Evolutionary conservation across 257 asterid genomes (phyloP).

Genomic region (Solanum lycopersicoides): DNA sequence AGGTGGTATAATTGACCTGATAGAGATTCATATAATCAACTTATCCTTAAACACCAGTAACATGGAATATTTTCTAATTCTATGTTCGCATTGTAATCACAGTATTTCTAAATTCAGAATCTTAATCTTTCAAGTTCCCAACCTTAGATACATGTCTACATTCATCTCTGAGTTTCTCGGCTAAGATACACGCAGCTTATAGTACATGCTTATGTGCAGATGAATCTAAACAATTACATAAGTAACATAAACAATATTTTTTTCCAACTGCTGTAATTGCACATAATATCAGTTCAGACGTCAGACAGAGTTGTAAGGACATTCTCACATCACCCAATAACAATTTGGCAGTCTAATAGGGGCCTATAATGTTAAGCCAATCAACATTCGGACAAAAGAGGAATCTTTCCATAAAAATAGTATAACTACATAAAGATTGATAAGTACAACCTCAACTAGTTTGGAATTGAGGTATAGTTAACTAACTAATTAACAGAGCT

Average conservation of each 20-base stretch:
- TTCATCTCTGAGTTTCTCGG: background rate
- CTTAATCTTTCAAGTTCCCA: background rate
- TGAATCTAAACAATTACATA: background rate
- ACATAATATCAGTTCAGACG: background rate
- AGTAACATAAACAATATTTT: background rate
- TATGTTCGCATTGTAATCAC: background rate
- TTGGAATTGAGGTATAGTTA: background rate
- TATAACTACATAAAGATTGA: background rate
- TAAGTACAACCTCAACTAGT: background rate
- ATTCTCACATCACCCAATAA: background rate
- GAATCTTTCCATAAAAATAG: background rate
- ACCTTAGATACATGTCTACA: background rate
- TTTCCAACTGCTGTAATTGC: background rate
- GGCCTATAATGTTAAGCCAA: background rate
- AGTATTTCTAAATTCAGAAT: background rate
- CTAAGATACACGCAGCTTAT: background rate
- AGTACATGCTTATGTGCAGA: background rate
- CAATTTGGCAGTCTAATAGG: background rate
- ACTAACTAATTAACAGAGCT: background rate
- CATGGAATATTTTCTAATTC: background rate
- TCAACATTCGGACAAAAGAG: background rate
- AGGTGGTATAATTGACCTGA: background rate
- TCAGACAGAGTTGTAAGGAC: background rate
- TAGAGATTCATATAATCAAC: background rate
- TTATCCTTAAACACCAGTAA: background rate